Evolutionary conservation across 805 yeast species (phyloP), one percentile per base, ranked within the genome.

Genomic region (Teunomyces funiuensis): DNA sequence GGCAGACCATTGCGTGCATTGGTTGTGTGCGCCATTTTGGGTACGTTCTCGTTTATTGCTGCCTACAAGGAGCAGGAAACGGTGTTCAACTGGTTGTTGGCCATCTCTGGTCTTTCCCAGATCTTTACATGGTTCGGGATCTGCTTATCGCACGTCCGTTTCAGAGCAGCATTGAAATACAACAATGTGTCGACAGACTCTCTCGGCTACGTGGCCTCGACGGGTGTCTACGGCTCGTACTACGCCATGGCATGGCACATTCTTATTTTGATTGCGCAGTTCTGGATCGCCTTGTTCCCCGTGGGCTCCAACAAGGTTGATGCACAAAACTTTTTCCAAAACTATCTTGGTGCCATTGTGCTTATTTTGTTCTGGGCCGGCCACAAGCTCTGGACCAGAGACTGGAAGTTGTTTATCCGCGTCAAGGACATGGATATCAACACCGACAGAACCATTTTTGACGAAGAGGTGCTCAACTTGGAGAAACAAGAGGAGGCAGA

Each of bases 271-370:
- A 53, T 69, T 41, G 72, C 69, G 17, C 74, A 69, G 51, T 69
- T 69, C 52, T 69, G 72, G 72, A 68, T 69, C 36, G 71, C 74
- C 4, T 63, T 69, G 42, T 69, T 47, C 58, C 75, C 75, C 6
- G 47, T 60, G 42, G 68, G 51, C 15, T 40, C 45, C 14, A 49
- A 52, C 39, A 55, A 44, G 22, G 61, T 65, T n/a, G 45, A 52
- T 38, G 68, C 56, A 11, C 34, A 43, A 10, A 51, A 53, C 42
- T 65, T 65, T 42, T 65, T 65, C 56, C 62, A 65, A 41, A 50
- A 49, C 33, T 65, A 65, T 49, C 52, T 65, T 41, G 70, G 66
- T 37, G 66, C 60, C 18, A 49, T 58, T 17, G 65, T 65, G n/a
- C 52, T 65, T 25, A 34, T 64, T 16, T 41, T 59, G 5, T 59